Evolutionary conservation across 768 basidiomycete species (phyloP), one percentile per base, ranked within the genome.

Genomic region (Russula emetica): DNA sequence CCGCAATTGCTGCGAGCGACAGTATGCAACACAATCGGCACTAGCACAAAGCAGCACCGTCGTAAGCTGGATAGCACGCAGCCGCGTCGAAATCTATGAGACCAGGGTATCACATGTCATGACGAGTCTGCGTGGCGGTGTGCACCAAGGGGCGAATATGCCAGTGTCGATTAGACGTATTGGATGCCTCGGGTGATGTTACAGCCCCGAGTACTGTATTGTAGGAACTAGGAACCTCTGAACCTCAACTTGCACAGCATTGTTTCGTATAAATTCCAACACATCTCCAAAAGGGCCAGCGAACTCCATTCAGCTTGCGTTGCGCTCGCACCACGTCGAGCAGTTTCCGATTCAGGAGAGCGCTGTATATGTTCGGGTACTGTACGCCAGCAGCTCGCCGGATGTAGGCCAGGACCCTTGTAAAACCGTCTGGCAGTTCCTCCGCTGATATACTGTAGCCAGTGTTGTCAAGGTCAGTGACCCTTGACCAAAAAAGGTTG

Each of bases 311-410:
- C 79, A 3, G 85, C 85, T 73, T 92, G 92, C 7, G 13, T 38
- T 38, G 36, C 36, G 84, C 75, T 20, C 80, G 80, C 71, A 85
- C 85, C 0, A 76, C 71, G 13, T 79, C 76, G 20, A 70, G 67
- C 8, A 87, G 74, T 9, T 87, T 74, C 10, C 81, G 78, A 51
- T 77, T 73, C 7, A 97, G 68, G 0, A 88, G 88, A 7, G 90
- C 78, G 66, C 89, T 92, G 18, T 94, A 97, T 32, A 99, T 74
- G 73, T 99, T 96, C 66, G 98, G 82, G 74, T 95, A 97, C 16
- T 85, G 32, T 10, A 10, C 5, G 32, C 81, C 44, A 99, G 78
- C 64, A n/a, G 28, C 28, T 28, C 28, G 30, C 30, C 7, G 30
- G 30, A 30, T 5, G 30, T 30, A 30, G 6, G 30, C 30, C 30